Evolutionary conservation across 75 land plant species (phyloP).

Genomic region (Sequoia sempervirens): DNA sequence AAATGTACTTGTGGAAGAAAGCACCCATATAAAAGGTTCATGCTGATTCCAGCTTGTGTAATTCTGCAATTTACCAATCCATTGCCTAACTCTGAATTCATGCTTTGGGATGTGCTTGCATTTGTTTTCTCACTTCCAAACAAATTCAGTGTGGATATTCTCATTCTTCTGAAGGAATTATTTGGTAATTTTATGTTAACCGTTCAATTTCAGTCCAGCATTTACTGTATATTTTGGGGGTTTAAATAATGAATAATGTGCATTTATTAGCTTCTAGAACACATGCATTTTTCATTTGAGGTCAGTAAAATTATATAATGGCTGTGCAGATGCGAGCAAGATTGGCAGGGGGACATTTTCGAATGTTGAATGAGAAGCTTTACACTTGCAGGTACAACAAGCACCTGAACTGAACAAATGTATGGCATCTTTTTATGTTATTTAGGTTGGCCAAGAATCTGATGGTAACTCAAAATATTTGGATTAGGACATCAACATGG

Average conservation of each 20-base stretch:
- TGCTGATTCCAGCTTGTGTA: not conserved
- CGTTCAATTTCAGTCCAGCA: not conserved
- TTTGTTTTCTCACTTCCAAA: not conserved
- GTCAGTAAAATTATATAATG: not conserved
- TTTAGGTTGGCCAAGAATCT: not conserved
- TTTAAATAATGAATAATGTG: not conserved
- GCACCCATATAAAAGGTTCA: not conserved
- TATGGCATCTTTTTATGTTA: not conserved
- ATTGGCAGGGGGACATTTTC: conserved; percentile 81
- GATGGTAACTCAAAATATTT: not conserved
- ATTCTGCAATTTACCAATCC: not conserved
- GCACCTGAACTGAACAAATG: not conserved
- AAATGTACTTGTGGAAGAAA: not conserved
- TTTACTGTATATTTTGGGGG: not conserved
- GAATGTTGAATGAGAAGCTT: conserved; percentile 89
- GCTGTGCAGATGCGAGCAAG: conserved; percentile 68
- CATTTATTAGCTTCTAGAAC: not conserved
- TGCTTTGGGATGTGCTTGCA: not conserved
- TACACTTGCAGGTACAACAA: conserved; percentile 80
- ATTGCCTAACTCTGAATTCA: not conserved
- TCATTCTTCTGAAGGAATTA: not conserved
- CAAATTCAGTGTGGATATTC: not conserved
- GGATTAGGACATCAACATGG: not conserved
- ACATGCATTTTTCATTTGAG: not conserved
- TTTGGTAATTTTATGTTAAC: not conserved